phyloP scores from a whole-genome alignment of 2,329 filamentous ascomycete genomes.

The Colletotrichum tanaceti region DNA sequence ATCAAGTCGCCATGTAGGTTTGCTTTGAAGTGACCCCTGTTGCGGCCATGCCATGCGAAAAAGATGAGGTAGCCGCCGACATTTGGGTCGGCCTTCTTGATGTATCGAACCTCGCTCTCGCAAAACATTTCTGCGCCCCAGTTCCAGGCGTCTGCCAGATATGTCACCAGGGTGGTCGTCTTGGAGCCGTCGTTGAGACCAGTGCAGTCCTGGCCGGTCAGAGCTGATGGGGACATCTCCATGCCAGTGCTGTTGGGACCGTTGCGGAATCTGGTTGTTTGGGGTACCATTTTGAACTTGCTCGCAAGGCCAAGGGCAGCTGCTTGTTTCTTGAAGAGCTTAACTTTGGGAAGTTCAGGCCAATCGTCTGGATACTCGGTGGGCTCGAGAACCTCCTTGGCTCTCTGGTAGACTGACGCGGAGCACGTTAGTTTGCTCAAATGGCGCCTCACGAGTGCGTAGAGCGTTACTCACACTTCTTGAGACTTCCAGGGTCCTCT shows the following conservation, averaged over 20 bases:
- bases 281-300: slow-evolving; percentile 66
- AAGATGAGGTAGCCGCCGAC: slow-evolving; percentile 71
- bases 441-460: neutral
- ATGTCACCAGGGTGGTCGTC: slow-evolving; percentile 73
- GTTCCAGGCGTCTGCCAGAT: slow-evolving; percentile 77
- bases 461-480: slow-evolving; percentile 58
- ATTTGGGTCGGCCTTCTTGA: slow-evolving; percentile 61
- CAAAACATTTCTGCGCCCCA: slow-evolving; percentile 80
- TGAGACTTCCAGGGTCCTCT: slow-evolving; percentile 54
- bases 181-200: slow-evolving; percentile 77
- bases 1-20: slow-evolving; percentile 69
- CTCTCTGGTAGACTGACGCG: slow-evolving; percentile 66
- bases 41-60: slow-evolving; percentile 72
- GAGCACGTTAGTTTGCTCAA: slow-evolving; percentile 3
- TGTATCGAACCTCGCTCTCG: slow-evolving; percentile 73
- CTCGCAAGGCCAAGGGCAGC: slow-evolving; percentile 60
- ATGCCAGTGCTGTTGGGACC: slow-evolving; percentile 73
- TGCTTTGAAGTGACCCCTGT: slow-evolving; percentile 65
- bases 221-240: slow-evolving; percentile 68
- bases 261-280: slow-evolving; percentile 72
- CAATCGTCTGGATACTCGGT: slow-evolving; percentile 67
- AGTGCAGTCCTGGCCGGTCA: slow-evolving; percentile 72
- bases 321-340: slow-evolving; percentile 68
- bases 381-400: slow-evolving; percentile 68
- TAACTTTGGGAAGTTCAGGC: slow-evolving; percentile 68